These are phyloP conservation scores for Rhizoclosmatium globosum DNA, from an alignment of 192 early-diverging fungal species.

Conservation along the genomic window DNA sequence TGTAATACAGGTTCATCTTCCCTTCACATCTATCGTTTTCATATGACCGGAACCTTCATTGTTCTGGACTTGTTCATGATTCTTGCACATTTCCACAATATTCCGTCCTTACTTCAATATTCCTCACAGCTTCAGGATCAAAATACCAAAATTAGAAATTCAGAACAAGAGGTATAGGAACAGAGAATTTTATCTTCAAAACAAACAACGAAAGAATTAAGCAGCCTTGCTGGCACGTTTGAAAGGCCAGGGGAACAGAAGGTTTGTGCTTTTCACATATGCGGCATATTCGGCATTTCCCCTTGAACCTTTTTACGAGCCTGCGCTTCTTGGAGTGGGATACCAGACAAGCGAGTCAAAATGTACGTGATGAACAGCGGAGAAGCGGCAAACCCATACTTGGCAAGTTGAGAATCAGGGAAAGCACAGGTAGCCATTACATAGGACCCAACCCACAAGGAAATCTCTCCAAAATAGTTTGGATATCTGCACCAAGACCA, in stretches of 20 bases:
- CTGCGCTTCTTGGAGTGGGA: constrained; percentile 40
- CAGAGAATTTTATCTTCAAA: too few species aligned
- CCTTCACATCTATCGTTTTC: too few species aligned
- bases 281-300: constrained; percentile 32
- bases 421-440: constrained; percentile 24
- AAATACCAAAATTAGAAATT: too few species aligned
- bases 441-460: constrained; percentile 37
- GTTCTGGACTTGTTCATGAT: too few species aligned
- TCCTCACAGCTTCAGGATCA: too few species aligned
- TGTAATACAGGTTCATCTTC: too few species aligned
- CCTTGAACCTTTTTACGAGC: constrained; percentile 30
- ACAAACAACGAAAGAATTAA: neutral
- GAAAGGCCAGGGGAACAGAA: constrained; percentile 33
- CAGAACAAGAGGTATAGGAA: too few species aligned
- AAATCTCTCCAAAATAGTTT: constrained; percentile 44
- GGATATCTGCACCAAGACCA: constrained; percentile 37
- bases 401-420: constrained; percentile 26
- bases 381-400: constrained; percentile 28
- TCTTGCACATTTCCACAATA: too few species aligned
- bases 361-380: constrained; percentile 37
- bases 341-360: constrained; percentile 34
- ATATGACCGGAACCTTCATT: too few species aligned
- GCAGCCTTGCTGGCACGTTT: neutral
- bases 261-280: constrained; percentile 29
- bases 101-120: too few species aligned